phyloP scores from a whole-genome alignment of 2,329 filamentous ascomycete species.

The Metarhizium humberi region DNA sequence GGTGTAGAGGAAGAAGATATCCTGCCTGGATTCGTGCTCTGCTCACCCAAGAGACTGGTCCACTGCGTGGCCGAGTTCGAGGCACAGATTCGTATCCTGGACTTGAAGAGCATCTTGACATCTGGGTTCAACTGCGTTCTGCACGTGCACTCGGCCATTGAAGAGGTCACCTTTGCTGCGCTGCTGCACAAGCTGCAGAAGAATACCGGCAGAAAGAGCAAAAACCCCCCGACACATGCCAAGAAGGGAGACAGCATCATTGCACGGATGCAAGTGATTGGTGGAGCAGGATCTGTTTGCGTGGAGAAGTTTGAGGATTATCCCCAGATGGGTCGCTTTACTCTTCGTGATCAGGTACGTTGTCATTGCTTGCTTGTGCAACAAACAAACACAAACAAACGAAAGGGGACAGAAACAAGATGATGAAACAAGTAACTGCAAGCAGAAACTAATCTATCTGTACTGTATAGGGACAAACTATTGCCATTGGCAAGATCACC shows the following conservation, averaged over 20 bases:
- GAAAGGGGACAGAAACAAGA: not conserved
- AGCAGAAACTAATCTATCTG: not conserved
- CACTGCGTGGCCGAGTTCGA: slow-evolving; percentile 87
- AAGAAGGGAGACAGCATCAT: slow-evolving; percentile 79
- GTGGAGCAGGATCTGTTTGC: slow-evolving; percentile 78
- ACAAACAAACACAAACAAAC: not conserved
- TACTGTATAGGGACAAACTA: slow-evolving; percentile 77
- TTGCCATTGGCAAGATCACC: slow-evolving; percentile 98
- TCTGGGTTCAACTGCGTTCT: slow-evolving; percentile 97
- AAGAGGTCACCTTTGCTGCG: slow-evolving; percentile 86
- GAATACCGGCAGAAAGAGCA: slow-evolving; percentile 87
- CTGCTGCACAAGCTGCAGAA: slow-evolving; percentile 93
- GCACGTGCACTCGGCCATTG: slow-evolving; percentile 93
- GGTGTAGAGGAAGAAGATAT: slow-evolving; percentile 98
- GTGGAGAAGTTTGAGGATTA: slow-evolving; percentile 95
- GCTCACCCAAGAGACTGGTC: slow-evolving; percentile 86
- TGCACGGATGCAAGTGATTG: slow-evolving; percentile 78
- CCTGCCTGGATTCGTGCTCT: slow-evolving; percentile 88
- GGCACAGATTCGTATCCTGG: slow-evolving; percentile 91
- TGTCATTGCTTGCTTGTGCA: not conserved
- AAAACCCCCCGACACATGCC: slow-evolving; percentile 84
- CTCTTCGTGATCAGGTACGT: slow-evolving; percentile 74
- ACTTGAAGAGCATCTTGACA: slow-evolving; percentile 87
- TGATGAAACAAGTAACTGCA: not conserved
- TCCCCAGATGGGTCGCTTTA: slow-evolving; percentile 86